Conservation (phyloP, 2,329 filamentous ascomycete genomes). For the Cryphonectria carpinicola region DNA sequence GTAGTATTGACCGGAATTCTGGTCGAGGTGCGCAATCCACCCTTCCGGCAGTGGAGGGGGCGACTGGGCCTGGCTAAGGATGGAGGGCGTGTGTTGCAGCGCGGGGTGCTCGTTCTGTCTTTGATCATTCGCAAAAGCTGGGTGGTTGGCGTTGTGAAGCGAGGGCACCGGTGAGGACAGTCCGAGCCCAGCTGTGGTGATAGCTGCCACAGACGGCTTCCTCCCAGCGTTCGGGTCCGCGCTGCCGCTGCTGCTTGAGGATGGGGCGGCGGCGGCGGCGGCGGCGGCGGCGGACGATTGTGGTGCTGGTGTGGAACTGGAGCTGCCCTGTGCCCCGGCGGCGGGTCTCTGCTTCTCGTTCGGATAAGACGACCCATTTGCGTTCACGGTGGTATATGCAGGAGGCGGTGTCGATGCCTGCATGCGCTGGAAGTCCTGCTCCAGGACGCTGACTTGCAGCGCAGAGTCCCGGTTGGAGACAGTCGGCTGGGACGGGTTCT, state of each 20-base stretch:
- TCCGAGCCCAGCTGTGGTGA: constrained; percentile 36
- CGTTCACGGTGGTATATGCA: constrained; percentile 84
- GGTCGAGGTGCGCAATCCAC: constrained; percentile 96
- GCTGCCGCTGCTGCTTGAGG: constrained; percentile 31
- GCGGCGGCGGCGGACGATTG: constrained; percentile 29
- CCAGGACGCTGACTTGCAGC: constrained; percentile 71
- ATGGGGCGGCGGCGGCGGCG: constrained; percentile 24
- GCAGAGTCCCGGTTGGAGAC: constrained; percentile 25
- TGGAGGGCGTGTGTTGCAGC: constrained; percentile 50
- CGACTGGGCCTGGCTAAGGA: constrained; percentile 67
- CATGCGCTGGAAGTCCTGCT: constrained; percentile 85
- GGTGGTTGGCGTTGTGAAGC: constrained; percentile 70
- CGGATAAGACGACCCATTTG: constrained; percentile 64
- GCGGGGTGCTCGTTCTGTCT: constrained; percentile 54
- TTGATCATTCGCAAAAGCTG: constrained; percentile 87
- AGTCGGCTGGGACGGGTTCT: constrained; percentile 34
- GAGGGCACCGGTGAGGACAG: constrained; percentile 48
- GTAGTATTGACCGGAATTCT: constrained; percentile 96
- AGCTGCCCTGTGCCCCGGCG: constrained; percentile 30
- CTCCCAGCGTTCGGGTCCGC: constrained; percentile 33
- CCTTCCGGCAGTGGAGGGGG: constrained; percentile 94
- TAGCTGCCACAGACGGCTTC: constrained; percentile 36
- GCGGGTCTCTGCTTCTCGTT: constrained; percentile 73
- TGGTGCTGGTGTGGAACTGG: constrained; percentile 36
- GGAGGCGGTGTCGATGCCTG: constrained; percentile 85